Base-by-base conservation (phyloP, 768 basidiomycete genomes). In the Serpula lacrymans region DNA sequence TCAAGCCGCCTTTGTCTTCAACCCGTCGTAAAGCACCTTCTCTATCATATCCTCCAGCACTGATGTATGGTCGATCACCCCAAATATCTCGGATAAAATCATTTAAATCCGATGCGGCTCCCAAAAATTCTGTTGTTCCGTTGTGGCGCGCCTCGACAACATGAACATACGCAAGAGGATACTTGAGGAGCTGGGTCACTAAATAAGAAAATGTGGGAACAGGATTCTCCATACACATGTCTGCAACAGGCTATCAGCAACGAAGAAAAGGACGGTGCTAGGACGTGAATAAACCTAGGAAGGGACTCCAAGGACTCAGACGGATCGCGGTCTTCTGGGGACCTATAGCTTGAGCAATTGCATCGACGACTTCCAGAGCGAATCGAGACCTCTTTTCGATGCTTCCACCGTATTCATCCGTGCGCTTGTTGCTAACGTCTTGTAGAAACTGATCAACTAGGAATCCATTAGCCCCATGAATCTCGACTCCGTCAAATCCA, bases 401-500 rank as follows among this genome's bases (percentile, higher is more conserved):
- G 24, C 63, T 63, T 4, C 77, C 77, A 6, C 77, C 77, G 54
- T 72, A 80, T 34, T 59, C 55, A 57, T 77, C 74, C 14, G 62
- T 70, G 11, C 74, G 63, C 30, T 64, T 57, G 51, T 76, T 75
- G 14, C 55, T 46, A 11, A 53, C 49, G 33, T 57, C 49, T 37
- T 71, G 63, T n/a, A 68, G 37, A 53, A 73, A 72, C 49, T 73
- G 69, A 39, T 75, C 65, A 1, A 63, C 6, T 12, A 68, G 46
- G 32, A 57, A 64, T 1, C 66, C 63, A 33, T 60, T 55, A 4
- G 60, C 57, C 8, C 39, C 53, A 29, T 63, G 59, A 21, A 63
- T 48, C 57, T 77, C 73, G 7, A 72, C 65, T 2, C 80, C 82
- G 45, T 83, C 80, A 48, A 83, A 83, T 0, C 78, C 80, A n/a